Conservation (phyloP, 2,329 filamentous ascomycete species). For the Fusarium austroafricanum region DNA sequence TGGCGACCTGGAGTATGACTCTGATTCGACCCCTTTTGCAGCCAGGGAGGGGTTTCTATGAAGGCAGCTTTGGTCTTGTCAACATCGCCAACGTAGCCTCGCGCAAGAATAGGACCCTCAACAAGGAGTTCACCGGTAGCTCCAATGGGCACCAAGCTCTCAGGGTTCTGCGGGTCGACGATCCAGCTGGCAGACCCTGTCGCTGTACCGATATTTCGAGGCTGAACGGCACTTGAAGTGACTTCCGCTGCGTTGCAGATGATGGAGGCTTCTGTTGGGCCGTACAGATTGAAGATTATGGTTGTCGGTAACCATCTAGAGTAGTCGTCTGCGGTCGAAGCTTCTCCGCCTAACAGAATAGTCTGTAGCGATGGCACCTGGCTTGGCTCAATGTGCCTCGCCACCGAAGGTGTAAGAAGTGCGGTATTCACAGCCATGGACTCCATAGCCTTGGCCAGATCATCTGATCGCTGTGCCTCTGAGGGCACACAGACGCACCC, state of each 20-base stretch:
- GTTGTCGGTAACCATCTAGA: background rate
- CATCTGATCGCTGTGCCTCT: slow-evolving; percentile 61
- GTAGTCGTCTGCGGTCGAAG: background rate
- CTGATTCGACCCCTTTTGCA: background rate
- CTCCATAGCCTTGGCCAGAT: slow-evolving; percentile 57
- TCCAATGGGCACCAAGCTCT: slow-evolving; percentile 41
- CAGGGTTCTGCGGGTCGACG: slow-evolving; percentile 11
- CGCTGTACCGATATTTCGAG: slow-evolving; percentile 1
- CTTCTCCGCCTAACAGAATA: background rate
- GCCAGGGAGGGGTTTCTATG: background rate
- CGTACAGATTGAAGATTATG: background rate
- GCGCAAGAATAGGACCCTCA: slow-evolving; percentile 64
- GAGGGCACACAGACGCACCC: slow-evolving; percentile 65
- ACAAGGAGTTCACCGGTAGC: slow-evolving; percentile 57
- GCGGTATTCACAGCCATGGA: slow-evolving; percentile 48
- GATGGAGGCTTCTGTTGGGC: background rate
- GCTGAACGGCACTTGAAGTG: background rate
- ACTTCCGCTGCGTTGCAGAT: background rate
- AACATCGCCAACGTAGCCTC: slow-evolving; percentile 46
- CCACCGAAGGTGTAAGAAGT: slow-evolving; percentile 59
- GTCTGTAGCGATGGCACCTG: background rate
- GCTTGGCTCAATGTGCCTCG: slow-evolving; percentile 39
- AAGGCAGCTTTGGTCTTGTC: slow-evolving; percentile 19
- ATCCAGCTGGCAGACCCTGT: slow-evolving; percentile 3
- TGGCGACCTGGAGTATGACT: background rate